Base-by-base conservation (phyloP, 2,329 filamentous ascomycete species). In the Stachybotrys elegans region DNA sequence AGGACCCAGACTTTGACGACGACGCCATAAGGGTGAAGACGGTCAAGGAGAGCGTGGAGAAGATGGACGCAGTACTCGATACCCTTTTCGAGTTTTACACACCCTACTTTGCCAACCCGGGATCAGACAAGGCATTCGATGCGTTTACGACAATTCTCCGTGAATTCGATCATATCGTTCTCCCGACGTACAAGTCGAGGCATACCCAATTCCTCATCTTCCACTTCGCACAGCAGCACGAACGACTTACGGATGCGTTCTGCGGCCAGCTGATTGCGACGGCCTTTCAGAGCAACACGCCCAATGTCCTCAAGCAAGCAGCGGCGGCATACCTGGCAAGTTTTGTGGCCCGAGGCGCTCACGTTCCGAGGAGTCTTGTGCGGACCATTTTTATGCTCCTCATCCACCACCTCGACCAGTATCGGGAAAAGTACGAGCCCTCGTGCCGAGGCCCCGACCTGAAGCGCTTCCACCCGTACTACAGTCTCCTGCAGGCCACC, bases 131-230 rank as follows among this genome's bases (percentile, higher is more conserved):
- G 45, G 84, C 87, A 34, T 79, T 86, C 51, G 81, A 83, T 44
- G 81, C 81, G 40, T 88, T 95, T 54, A 84, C 88, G 43, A 81
- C 88, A 44, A 75, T 98, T 31, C 75, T 97, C 22, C 79, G 83
- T 40, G 90, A 95, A 60, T 98, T 98, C 58, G 80, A 84, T 48
- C 86, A 81, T 59, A 88, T 90, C 57, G 89, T 98, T 47, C 76
- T 98, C 22, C 90, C 91, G 4, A 94, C 90, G 13, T 90, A 93
- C 61, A 88, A 89, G 53, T 95, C 90, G 20, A 84, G 93, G 25
- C 92, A 97, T 62, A 90, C 90, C 0, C 93, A 98, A 58, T 98
- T 97, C 56, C 79, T 98, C 39, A 77, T 97, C 41, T 98, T 98
- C 67, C 92, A 96, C 66, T 96, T 95, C 61, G 87, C 88, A 14